Evolutionary conservation across 257 asterid species (phyloP).

Genomic region (Thymus quinquecostatus): DNA sequence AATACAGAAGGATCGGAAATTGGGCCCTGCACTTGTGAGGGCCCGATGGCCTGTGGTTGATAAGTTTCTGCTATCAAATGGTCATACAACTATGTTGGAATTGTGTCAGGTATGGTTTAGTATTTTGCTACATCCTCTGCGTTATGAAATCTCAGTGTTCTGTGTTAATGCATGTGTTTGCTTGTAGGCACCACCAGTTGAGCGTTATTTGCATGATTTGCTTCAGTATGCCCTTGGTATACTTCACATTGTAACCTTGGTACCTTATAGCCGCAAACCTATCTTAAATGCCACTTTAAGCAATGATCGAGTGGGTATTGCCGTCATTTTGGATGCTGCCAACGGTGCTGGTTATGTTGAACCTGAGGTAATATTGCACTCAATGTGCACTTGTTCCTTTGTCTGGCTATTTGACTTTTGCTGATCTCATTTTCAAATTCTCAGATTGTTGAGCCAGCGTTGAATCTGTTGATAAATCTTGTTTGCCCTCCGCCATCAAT

Average conservation of each 20-base stretch:
- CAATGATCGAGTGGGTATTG: constrained; percentile 93
- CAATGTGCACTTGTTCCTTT: background rate
- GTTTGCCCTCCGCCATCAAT: constrained; percentile 99
- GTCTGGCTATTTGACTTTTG: constrained; percentile 12
- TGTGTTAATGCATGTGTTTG: constrained; percentile 28
- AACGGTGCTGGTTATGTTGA: constrained; percentile 94
- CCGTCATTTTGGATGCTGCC: constrained; percentile 95
- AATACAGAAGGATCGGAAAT: constrained; percentile 89
- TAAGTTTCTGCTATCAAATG: constrained; percentile 73
- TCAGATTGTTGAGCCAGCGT: constrained; percentile 94
- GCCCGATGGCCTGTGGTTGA: constrained; percentile 92
- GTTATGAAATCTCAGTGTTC: constrained; percentile 16
- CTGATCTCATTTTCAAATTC: constrained; percentile 23
- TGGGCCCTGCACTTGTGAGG: constrained; percentile 85
- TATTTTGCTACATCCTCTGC: background rate
- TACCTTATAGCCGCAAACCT: constrained; percentile 86
- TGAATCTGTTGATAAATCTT: constrained; percentile 82
- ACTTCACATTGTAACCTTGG: constrained; percentile 83
- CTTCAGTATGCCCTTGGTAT: constrained; percentile 95
- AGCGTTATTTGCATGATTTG: constrained; percentile 93
- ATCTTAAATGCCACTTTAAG: constrained; percentile 82
- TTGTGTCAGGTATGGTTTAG: constrained; percentile 78
- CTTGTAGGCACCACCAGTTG: constrained; percentile 94
- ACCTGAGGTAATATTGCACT: constrained; percentile 70
- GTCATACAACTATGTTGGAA: constrained; percentile 94